phyloP scores from a whole-genome alignment of 768 basidiomycete genomes.

The Favolaschia claudopus region DNA sequence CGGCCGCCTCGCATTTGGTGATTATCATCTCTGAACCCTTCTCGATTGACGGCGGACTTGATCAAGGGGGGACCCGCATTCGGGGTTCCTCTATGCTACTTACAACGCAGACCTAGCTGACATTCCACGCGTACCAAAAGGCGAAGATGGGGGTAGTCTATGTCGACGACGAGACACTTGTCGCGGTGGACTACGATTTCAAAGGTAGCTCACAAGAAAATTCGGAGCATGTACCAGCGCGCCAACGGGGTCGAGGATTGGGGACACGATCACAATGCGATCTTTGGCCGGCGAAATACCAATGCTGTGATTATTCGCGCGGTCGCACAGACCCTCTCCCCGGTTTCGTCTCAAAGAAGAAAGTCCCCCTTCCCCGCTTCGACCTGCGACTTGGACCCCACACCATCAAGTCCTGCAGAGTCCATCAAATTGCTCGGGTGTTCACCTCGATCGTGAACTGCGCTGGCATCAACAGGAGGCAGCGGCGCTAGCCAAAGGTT shows the following conservation, averaged over 20 bases:
- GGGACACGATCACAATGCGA: slow-evolving; percentile 34
- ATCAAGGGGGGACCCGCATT: slow-evolving; percentile 33
- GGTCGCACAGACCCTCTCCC: neutral
- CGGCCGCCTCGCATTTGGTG: slow-evolving; percentile 26
- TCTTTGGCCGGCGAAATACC: slow-evolving; percentile 32
- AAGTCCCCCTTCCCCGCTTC: neutral
- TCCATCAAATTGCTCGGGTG: slow-evolving; percentile 38
- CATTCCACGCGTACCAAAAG: neutral
- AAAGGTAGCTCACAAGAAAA: slow-evolving; percentile 12
- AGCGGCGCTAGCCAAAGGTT: slow-evolving; percentile 25
- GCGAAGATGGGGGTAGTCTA: slow-evolving; percentile 9
- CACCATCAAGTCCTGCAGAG: slow-evolving; percentile 24
- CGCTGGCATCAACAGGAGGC: slow-evolving; percentile 34
- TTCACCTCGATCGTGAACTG: slow-evolving; percentile 40
- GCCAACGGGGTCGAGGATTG: slow-evolving; percentile 34
- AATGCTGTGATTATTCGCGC: slow-evolving; percentile 16
- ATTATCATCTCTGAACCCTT: slow-evolving; percentile 24
- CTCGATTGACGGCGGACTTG: slow-evolving; percentile 23
- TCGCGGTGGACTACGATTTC: slow-evolving; percentile 21
- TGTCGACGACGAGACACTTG: slow-evolving; percentile 31
- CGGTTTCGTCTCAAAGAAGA: slow-evolving; percentile 6
- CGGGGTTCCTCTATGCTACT: slow-evolving; percentile 29
- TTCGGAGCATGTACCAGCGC: slow-evolving; percentile 26
- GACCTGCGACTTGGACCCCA: slow-evolving; percentile 13
- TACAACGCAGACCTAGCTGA: slow-evolving; percentile 31